These are phyloP conservation scores for Colletotrichum agaves DNA, from an alignment of 2,329 filamentous ascomycete genomes.

Conservation along the genomic window DNA sequence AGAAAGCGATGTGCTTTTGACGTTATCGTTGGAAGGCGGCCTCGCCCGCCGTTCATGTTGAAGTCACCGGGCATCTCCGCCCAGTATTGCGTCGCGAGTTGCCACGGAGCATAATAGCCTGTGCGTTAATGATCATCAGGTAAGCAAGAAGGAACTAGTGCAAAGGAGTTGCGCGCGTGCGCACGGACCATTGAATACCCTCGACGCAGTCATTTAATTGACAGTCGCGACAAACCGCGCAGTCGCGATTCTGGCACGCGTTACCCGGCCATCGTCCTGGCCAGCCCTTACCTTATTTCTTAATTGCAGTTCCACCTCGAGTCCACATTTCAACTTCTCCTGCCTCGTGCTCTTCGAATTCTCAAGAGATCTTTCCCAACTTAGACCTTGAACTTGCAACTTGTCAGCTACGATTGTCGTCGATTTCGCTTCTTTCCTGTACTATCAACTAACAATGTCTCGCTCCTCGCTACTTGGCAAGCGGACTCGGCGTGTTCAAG, in stretches of 20 bases:
- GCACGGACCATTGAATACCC: neutral
- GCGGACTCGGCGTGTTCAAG: constrained; percentile 39
- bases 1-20: constrained; percentile 4
- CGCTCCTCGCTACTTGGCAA: constrained; percentile 41
- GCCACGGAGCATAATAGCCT: constrained; percentile 20
- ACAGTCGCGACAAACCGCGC: constrained; percentile 28
- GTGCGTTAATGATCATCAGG: neutral
- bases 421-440: neutral
- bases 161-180: neutral
- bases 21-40: constrained; percentile 18
- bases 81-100: constrained; percentile 9
- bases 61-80: constrained; percentile 32
- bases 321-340: constrained; percentile 1
- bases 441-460: constrained; percentile 37
- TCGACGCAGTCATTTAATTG: constrained; percentile 16
- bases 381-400: neutral
- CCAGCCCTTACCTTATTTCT: constrained; percentile 35
- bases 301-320: constrained; percentile 27
- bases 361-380: neutral
- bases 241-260: constrained; percentile 24
- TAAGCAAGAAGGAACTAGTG: neutral
- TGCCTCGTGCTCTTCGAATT: neutral
- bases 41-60: constrained; percentile 24
- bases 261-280: constrained; percentile 34
- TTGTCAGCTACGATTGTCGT: constrained; percentile 13